Base-by-base conservation (phyloP, 2,329 filamentous ascomycete species). In the Sclerotinia minor region DNA sequence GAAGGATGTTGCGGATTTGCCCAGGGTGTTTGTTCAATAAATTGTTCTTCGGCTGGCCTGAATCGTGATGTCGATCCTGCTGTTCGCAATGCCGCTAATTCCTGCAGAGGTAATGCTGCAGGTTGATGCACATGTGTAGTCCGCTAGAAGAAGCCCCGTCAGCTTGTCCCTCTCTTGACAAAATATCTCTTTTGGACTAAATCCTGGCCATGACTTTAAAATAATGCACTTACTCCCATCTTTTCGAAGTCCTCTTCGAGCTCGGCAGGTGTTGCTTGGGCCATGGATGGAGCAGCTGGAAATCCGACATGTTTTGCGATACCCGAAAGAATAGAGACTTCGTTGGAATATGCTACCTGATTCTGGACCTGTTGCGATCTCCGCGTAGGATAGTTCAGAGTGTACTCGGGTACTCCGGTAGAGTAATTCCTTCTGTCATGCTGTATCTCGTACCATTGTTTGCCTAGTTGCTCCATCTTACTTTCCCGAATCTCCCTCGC, bases 271-370 rank as follows among this genome's bases (percentile, higher is more conserved):
- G 89, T 89, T 35, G 92, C 91, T 53, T 91, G 85, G 68, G 83
- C 83, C 79, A 99, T 89, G 45, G 91, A 85, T 26, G 95, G 95
- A n/a, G 94, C 95, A 44, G 94, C 94, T 47, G 95, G 95, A 79
- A 99, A 99, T 32, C 95, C 95, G 75, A 96, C 89, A 77, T 97
- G 94, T 80, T 97, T 98, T 47, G 94, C 94, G 64, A 98, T 84
- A 49, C 94, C 94, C 7, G 94, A 89, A 68, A 99, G 81, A 38
- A 97, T 87, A 0, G 94, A 96, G 5, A 99, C 94, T 78, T 99
- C 95, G 72, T 90, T 91, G 78, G 97, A 98, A 81, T 98, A 98
- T 58, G 94, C 91, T 61, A 93, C 86, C 73, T 96, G 94, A 71
- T 97, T 91, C 70, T 87, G 85, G 69, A 96, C 85, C 75, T 94